These are phyloP conservation scores for Eremothecium coryli DNA, from an alignment of 1,139 yeast species.

Conservation along the genomic window DNA sequence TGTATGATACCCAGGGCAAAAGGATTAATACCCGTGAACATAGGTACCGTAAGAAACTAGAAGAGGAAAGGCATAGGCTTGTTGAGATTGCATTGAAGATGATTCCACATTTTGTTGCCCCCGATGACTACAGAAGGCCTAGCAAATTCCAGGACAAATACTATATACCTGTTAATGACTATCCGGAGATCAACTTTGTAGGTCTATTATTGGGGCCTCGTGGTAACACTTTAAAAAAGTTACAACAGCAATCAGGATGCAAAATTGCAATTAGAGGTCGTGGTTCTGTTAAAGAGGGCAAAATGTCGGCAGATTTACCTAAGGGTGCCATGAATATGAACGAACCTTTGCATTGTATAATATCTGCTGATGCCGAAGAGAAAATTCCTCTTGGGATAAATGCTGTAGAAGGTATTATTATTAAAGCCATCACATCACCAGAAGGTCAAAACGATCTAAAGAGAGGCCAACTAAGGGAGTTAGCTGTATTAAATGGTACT, in stretches of 20 bases:
- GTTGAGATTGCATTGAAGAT: slow-evolving; percentile 64
- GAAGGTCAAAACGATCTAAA: slow-evolving; percentile 90
- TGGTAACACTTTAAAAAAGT: slow-evolving; percentile 74
- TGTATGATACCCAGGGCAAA: slow-evolving; percentile 72
- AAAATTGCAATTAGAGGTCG: slow-evolving; percentile 80
- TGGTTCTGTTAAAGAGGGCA: slow-evolving; percentile 94
- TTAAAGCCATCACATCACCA: slow-evolving; percentile 79
- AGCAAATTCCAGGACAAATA: slow-evolving; percentile 72
- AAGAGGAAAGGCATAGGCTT: slow-evolving; percentile 68
- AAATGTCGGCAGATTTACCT: slow-evolving; percentile 41
- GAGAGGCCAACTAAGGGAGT: slow-evolving; percentile 79
- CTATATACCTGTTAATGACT: slow-evolving; percentile 75
- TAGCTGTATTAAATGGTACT: slow-evolving; percentile 93
- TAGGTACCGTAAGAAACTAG: slow-evolving; percentile 51
- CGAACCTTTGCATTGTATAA: slow-evolving; percentile 83
- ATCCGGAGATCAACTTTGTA: slow-evolving; percentile 87
- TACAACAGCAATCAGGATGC: slow-evolving; percentile 82
- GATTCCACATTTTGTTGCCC: slow-evolving; percentile 76
- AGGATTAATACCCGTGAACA: slow-evolving; percentile 77
- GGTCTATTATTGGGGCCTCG: slow-evolving; percentile 92
- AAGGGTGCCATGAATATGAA: slow-evolving; percentile 44
- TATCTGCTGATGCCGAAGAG: slow-evolving; percentile 75
- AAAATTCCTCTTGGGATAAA: slow-evolving; percentile 68
- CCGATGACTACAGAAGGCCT: slow-evolving; percentile 65
- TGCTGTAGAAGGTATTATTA: slow-evolving; percentile 66